Evolutionary conservation across 257 asterid genomes (phyloP), one percentile per base, ranked within the genome.

Genomic region (Salvia hispanica): DNA sequence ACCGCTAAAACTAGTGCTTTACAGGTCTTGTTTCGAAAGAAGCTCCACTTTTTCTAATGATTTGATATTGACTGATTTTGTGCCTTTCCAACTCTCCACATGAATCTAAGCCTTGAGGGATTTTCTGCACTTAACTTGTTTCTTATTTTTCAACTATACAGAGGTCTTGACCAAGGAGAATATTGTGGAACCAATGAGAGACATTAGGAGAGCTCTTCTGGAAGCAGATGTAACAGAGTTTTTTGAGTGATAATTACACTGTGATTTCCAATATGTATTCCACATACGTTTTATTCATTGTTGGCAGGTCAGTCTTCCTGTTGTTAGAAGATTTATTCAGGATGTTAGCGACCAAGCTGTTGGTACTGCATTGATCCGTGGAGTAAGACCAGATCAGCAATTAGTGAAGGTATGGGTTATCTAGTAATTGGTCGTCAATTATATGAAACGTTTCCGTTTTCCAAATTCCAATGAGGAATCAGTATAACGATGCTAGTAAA

Each of bases 251-350:
- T 40, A 11, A 18, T 46, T 61, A 40, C 40, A 13, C 74, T 69
- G 54, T 40, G 40, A 64, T 47, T 53, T 42, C 66, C 64, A 15
- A 64, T 60, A 5, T 2, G 45, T 65, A 8, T 50, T 74, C 64
- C 53, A 57, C 69, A 3, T 39, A 36, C 13, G 5, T 48, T 64
- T 14, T 51, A 33, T 69, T 66, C 72, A 25, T 21, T 3, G 52
- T 76, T 73, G 82, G 67, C 93, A 92, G 98, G 98, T 92, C 72
- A 92, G 99, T 75, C 96, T 93, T 76, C 96, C 99, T 57, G 99
- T 93, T 76, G 97, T 88, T 65, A 88, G 95, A 84, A 85, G 99
- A 79, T 93, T 93, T 79, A 89, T 93, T 75, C 95, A 90, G 86
- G 74, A 89, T 48, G 91, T 93, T 15, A 90, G 91, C 33, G 97